Evolutionary conservation across 192 early-diverging fungal genomes (phyloP), one percentile per base, ranked within the genome.

Genomic region (Endogone sp.): DNA sequence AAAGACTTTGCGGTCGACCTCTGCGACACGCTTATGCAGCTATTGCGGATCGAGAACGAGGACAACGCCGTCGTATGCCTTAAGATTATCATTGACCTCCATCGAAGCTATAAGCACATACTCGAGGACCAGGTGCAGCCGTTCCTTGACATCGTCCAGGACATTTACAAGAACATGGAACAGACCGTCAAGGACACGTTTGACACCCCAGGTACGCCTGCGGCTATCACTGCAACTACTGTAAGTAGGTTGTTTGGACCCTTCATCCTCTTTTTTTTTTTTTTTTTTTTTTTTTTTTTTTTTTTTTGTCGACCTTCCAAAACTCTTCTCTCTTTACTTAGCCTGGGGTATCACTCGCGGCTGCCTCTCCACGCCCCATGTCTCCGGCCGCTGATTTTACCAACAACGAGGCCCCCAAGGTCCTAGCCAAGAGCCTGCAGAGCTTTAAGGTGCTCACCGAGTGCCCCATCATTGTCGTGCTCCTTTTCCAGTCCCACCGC

Each of bases 391-490:
- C 90, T 24, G 91, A 91, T 31, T 11, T 84, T 23, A 60, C 85
- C 68, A 84, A 84, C 75, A 73, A 69, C 62, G 74, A 78, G 8
- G 77, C 80, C 57, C 82, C 82, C 61, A 91, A 91, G 65, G 82
- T 84, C 22, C 83, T 98, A 3, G 85, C 82, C 24, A 86, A 78
- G 67, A 93, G 91, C 70, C 76, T 93, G 71, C 84, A 82, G 56
- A 95, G 93, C 70, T 98, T 99, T 86, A 99, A 99, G 78, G 97
- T 99, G 22, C 73, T 99, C 70, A 96, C 94, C 3, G 98, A 99
- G 71, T 96, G 96, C 69, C 98, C 98, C 3, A 97, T 99, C 25
- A 98, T 98, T 61, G 93, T 99, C 25, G 98, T 97, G 1, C 80
- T 97, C 23, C 79, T 98, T 24, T 95, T 98, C 68, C 94, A 97